Conservation (phyloP, 2,329 filamentous ascomycete genomes). For the Claviceps digitariae region DNA sequence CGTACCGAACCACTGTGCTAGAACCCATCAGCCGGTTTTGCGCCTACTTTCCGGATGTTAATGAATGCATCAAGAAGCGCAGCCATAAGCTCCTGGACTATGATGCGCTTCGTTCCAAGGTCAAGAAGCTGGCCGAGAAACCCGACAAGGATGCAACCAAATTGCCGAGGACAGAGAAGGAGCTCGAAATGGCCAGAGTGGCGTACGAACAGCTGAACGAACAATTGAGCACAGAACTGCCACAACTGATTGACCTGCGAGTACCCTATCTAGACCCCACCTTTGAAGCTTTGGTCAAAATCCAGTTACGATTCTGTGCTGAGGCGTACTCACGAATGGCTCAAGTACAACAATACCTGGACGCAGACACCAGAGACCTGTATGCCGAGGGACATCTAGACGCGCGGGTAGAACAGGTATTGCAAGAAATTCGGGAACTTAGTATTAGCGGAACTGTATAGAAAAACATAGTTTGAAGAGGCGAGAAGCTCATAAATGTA, state of each 20-base stretch:
- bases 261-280: constrained; percentile 95
- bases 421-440: constrained; percentile 93
- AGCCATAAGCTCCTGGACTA: constrained; percentile 98
- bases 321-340: constrained; percentile 97
- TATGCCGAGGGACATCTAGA: constrained; percentile 92
- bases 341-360: constrained; percentile 96
- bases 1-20: constrained; percentile 84
- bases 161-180: constrained; percentile 88
- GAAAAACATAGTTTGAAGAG: constrained; percentile 5
- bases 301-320: constrained; percentile 92
- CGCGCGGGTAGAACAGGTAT: constrained; percentile 79
- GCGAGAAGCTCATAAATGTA: neutral
- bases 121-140: constrained; percentile 95
- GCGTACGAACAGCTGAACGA: constrained; percentile 97
- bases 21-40: constrained; percentile 95
- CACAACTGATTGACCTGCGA: constrained; percentile 89
- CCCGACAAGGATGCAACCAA: constrained; percentile 98
- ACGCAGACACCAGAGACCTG: constrained; percentile 88
- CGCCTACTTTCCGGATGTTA: constrained; percentile 97
- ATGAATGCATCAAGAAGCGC: constrained; percentile 98
- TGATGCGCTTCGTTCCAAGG: constrained; percentile 86
- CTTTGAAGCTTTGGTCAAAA: constrained; percentile 97
- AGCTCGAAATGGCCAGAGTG: constrained; percentile 83
- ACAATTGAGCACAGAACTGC: constrained; percentile 82
- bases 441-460: constrained; percentile 70